These are phyloP conservation scores for Laburnicola sp. DNA, from an alignment of 2,329 filamentous ascomycete species.

Conservation along the genomic window DNA sequence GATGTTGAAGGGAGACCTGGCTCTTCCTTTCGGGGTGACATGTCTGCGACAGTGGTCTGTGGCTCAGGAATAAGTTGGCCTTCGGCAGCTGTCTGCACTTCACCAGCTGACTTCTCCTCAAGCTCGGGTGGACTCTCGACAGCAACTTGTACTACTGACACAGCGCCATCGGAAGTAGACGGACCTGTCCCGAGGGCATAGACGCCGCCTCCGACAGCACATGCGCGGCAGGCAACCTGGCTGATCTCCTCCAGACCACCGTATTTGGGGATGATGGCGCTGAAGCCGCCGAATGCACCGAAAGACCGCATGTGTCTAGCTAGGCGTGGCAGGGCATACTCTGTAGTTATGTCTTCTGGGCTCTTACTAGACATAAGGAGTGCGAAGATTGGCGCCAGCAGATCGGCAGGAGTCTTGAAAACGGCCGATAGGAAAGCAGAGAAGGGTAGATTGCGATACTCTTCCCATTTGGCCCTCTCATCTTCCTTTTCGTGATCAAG, in stretches of 20 bases:
- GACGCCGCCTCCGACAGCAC: conserved; percentile 85
- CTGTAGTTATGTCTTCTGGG: conserved; percentile 59
- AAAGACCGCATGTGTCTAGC: conserved; percentile 82
- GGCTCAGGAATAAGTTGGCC: too few relatives aligned
- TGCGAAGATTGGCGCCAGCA: conserved; percentile 68
- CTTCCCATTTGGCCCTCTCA: conserved; percentile 62
- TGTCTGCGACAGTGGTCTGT: too few relatives aligned
- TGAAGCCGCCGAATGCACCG: conserved; percentile 87
- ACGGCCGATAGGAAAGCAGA: conserved; percentile 59
- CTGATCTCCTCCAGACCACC: conserved; percentile 85
- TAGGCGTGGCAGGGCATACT: conserved; percentile 72
- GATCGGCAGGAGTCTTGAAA: conserved; percentile 61
- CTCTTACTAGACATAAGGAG: conserved; percentile 72
- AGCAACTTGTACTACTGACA: neutral
- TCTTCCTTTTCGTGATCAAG: conserved; percentile 63
- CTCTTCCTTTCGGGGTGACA: too few relatives aligned
- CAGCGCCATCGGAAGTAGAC: conserved; percentile 14
- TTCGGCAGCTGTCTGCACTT: too few relatives aligned
- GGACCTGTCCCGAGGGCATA: conserved; percentile 82
- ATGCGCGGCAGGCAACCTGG: conserved; percentile 87
- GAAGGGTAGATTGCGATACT: conserved; percentile 59
- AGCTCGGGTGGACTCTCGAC: too few relatives aligned
- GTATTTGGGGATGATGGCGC: conserved; percentile 89
- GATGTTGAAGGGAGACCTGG: too few relatives aligned
- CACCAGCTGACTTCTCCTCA: conserved; percentile 11